Base-by-base conservation (phyloP, 176 grass and related monocot species). In the Chloris gayana region DNA sequence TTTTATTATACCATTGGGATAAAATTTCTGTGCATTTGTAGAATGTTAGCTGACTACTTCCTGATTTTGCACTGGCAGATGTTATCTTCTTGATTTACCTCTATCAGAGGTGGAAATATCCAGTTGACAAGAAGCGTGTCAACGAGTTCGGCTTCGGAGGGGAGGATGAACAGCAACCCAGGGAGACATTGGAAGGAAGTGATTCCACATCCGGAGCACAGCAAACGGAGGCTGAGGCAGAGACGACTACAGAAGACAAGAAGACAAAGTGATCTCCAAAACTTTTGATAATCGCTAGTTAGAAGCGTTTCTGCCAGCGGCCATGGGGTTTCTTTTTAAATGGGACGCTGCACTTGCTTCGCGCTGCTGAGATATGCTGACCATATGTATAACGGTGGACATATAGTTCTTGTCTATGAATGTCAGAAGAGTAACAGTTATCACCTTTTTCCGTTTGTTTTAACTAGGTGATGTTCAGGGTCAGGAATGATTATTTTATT, bases 31-130 rank as follows among this genome's bases (percentile, higher is more conserved):
- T 75, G 21, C 51, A 22, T 62, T 41, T 34, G 19, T 73, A 44
- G 41, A 30, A 6, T 69, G 13, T 13, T 84, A 41, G 37, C 74
- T 71, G 65, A 83, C 35, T 22, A 15, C 21, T 82, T 41, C 80
- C 32, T 46, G 7, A 26, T 80, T 85, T 83, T 30, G 10, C 56
- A 11, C 66, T 6, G 83, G 88, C 87, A 99, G 97, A 99, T 90
- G 57, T 99, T 62, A 96, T 99, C 71, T 99, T 99, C 85, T 91
- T 99, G 89, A 96, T 99, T 88, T 99, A 99, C 82, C 64, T 99
- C 44, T 99, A 99, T 53, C 97, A 99, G 73, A 96, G 88, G 76
- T 99, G 97, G 97, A 66, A 80, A 71, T 99, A 99, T 80, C 97
- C 97, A 6, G 97, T 99, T 19, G 97, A 99, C 57, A 99, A 85